A percentile compares a stretch with the other conserved stretches of the same genome.
These are phyloP conservation scores for Scenedesmus sp. DNA, from an alignment of 163 green algal genomes.

Conservation along the genomic window DNA sequence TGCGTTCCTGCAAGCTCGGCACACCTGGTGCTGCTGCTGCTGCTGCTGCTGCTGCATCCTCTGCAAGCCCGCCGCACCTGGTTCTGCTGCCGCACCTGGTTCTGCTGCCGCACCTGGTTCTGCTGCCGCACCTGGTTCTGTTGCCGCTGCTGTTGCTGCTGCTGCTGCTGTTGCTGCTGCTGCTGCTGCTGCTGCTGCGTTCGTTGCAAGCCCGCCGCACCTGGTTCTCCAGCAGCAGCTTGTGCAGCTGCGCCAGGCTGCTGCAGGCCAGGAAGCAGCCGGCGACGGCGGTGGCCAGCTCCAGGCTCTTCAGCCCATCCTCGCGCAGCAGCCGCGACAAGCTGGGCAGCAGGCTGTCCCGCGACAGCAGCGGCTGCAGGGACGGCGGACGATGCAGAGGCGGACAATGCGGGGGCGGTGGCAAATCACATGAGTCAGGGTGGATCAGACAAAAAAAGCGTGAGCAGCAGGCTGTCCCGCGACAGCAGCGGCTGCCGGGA, in stretches of 20 bases:
- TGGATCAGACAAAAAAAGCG: no score
- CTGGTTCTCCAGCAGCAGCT: conserved; percentile 77
- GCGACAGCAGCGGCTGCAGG: conserved; percentile 43
- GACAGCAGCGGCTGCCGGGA: conserved; percentile 35
- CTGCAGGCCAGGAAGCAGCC: conserved; percentile 85
- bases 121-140: conserved; percentile 67
- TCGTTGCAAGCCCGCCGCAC: conserved; percentile 39
- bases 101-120: not conserved
- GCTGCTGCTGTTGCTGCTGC: no score
- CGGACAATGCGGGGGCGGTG: no score
- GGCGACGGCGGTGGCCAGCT: conserved; percentile 83
- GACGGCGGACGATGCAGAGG: not conserved
- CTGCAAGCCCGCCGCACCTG: conserved; percentile 70
- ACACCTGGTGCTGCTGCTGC: no score
- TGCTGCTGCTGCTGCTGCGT: no score
- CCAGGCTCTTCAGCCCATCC: conserved; percentile 76
- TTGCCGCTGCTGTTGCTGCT: conserved; percentile 32
- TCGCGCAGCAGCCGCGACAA: conserved; percentile 85
- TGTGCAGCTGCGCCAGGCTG: conserved; percentile 85
- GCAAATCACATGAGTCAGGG: not conserved
- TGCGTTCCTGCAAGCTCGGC: no score
- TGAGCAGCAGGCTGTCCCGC: conserved; percentile 60
- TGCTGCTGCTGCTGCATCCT: no score
- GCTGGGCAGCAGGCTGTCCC: conserved; percentile 64
- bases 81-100: no score